These are phyloP conservation scores for Teunomyces aglyptinius DNA, from an alignment of 805 yeast genomes.

Conservation along the genomic window DNA sequence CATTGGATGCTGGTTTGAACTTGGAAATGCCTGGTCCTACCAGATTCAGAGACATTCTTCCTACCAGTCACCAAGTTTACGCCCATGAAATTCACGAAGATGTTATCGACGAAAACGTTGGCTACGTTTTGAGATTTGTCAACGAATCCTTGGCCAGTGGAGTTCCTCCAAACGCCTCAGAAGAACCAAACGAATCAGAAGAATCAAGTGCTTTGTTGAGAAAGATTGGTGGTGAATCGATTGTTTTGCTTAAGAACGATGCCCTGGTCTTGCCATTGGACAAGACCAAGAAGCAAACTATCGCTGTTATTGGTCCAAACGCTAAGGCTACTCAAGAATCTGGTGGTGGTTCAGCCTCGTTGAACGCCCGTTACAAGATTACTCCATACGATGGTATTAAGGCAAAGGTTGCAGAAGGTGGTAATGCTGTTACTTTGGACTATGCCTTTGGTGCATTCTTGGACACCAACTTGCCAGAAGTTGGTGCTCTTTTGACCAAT, in stretches of 20 bases:
- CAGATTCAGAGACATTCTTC: slow-evolving; percentile 40
- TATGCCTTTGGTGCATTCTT: slow-evolving; percentile 36
- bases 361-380: slow-evolving; percentile 46
- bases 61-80: slow-evolving; percentile 41
- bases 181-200: slow-evolving; percentile 42
- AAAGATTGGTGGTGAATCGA: slow-evolving; percentile 42
- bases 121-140: slow-evolving; percentile 47
- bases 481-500: slow-evolving; percentile 18
- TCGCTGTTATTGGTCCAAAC: slow-evolving; percentile 60
- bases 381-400: slow-evolving; percentile 49
- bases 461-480: slow-evolving; percentile 31
- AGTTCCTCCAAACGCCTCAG: slow-evolving; percentile 37
- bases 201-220: slow-evolving; percentile 11
- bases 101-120: slow-evolving; percentile 47
- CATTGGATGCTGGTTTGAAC: slow-evolving; percentile 57
- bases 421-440: slow-evolving; percentile 18
- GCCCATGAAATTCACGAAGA: slow-evolving; percentile 40
- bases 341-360: slow-evolving; percentile 65
- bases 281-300: slow-evolving; percentile 23
- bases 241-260: slow-evolving; percentile 59
- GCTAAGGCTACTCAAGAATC: slow-evolving; percentile 49
- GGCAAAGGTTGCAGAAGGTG: slow-evolving; percentile 24
- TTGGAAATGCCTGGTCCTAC: slow-evolving; percentile 70
- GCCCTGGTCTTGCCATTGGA: slow-evolving; percentile 45
- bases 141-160: slow-evolving; percentile 42